Evolutionary conservation across 331 rosid species (phyloP).

Genomic region (Spiraea crenata): DNA sequence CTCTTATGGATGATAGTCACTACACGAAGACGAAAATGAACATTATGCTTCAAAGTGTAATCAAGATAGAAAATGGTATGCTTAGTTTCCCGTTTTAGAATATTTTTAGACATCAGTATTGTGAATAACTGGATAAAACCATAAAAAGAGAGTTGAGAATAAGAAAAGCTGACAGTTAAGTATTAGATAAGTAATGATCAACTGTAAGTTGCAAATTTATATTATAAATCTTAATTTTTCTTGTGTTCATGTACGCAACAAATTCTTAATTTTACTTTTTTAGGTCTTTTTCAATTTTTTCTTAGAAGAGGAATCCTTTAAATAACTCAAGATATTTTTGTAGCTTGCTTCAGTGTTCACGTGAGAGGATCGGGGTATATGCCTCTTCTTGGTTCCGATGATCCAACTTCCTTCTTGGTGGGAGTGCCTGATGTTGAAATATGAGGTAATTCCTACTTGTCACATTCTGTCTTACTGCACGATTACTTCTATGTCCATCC

Average conservation of each 20-base stretch:
- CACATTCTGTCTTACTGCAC: no score
- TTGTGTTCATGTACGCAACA: neutral
- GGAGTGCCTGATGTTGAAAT: no score
- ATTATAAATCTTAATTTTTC: neutral
- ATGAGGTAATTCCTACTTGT: no score
- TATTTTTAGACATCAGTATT: neutral
- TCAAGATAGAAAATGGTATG: slow-evolving; percentile 94
- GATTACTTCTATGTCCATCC: no score
- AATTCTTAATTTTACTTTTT: neutral
- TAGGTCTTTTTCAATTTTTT: no score
- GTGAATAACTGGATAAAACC: neutral
- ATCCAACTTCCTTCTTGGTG: no score
- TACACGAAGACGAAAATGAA: slow-evolving; percentile 93
- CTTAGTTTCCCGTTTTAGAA: neutral
- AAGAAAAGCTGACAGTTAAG: neutral
- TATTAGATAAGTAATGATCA: neutral
- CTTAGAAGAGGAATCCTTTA: neutral
- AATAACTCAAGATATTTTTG: slow-evolving; percentile 28
- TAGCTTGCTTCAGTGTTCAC: no score
- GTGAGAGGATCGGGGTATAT: no score
- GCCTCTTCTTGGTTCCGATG: no score
- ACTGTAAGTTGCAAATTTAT: neutral
- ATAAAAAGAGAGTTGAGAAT: neutral
- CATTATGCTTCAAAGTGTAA: slow-evolving; percentile 82
- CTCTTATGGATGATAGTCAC: slow-evolving; percentile 77